phyloP scores from a whole-genome alignment of 2,329 filamentous ascomycete species.

The Paraconiothyrium brasiliense region DNA sequence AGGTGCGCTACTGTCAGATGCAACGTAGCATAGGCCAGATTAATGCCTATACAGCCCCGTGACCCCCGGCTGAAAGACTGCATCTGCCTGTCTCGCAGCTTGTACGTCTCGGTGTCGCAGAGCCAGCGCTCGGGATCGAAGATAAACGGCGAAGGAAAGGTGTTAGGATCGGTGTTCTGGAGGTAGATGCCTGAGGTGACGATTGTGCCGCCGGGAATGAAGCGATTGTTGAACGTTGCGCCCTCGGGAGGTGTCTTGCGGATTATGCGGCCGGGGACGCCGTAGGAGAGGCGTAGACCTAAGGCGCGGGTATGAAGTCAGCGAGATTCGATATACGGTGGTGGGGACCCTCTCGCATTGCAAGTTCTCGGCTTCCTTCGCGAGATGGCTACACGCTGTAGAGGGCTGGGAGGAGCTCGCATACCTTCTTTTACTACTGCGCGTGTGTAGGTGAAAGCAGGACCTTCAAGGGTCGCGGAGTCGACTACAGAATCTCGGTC shows the following conservation, averaged over 20 bases:
- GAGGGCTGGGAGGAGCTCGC: too few relatives aligned
- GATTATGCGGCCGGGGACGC: conserved; percentile 22
- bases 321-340: too few relatives aligned
- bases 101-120: conserved; percentile 23
- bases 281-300: conserved; percentile 22
- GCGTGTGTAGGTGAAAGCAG: conserved; percentile 22
- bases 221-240: conserved; percentile 11
- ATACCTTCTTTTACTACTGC: conserved; percentile 24
- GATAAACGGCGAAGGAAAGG: conserved; percentile 23
- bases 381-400: too few relatives aligned
- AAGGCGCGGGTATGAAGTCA: too few relatives aligned
- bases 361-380: too few relatives aligned
- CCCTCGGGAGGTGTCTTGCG: conserved; percentile 20
- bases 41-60: conserved; percentile 24
- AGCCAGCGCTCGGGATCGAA: conserved; percentile 29
- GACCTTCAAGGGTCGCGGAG: conserved; percentile 17
- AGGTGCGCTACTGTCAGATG: conserved; percentile 25
- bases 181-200: conserved; percentile 1
- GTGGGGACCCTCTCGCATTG: too few relatives aligned
- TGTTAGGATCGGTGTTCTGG: conserved; percentile 21
- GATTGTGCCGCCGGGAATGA: too few relatives aligned
- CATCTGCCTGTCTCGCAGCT: conserved; percentile 24
- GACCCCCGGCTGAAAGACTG: conserved; percentile 22
- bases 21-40: conserved; percentile 25
- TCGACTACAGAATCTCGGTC: conserved; percentile 16